Evolutionary conservation across 2,329 filamentous ascomycete species (phyloP), one percentile per base, ranked within the genome.

Genomic region (Gremmenia infestans): DNA sequence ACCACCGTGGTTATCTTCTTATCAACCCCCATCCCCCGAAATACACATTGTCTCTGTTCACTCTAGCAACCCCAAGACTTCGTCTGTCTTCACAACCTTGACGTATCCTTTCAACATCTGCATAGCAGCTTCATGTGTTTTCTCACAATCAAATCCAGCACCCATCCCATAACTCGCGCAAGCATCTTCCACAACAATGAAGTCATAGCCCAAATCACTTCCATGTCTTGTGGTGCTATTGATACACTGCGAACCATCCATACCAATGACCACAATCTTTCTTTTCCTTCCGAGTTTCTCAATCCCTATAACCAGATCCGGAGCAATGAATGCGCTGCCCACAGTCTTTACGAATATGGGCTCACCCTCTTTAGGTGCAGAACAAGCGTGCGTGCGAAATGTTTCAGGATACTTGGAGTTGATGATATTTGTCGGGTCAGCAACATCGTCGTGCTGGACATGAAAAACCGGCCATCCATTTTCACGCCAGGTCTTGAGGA

Each of bases 231-330:
- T 54, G 1, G 63, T 63, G 35, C 48, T 63, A 53, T 62, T 64
- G 5, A 66, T 37, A 48, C 64, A 65, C 25, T 65, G 47, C 14
- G 57, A 47, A 4, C 63, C 52, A 59, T 65, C 62, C 60, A 66
- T 63, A 0, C 64, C 64, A 19, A 61, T 52, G 4, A 65, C 54
- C 14, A 64, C 48, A 37, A 62, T 35, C 32, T 50, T 61, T 22
- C 59, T 59, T 32, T 59, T 53, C 45, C n/a, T 51, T n/a, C 43
- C 39, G 7, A 19, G 39, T 11, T 53, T 35, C 11, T 54, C 54
- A 49, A 40, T 19, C 19, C 35, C 40, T 52, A 43, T 2, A 35
- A 25, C 19, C 61, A 43, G 42, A 0, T 35, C 53, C 2, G 55
- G 53, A 32, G 25, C 55, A 14, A 64, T 39, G 43, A 65, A 62